phyloP scores from a whole-genome alignment of 2,329 filamentous ascomycete genomes.

The Dactylellina leptospora region DNA sequence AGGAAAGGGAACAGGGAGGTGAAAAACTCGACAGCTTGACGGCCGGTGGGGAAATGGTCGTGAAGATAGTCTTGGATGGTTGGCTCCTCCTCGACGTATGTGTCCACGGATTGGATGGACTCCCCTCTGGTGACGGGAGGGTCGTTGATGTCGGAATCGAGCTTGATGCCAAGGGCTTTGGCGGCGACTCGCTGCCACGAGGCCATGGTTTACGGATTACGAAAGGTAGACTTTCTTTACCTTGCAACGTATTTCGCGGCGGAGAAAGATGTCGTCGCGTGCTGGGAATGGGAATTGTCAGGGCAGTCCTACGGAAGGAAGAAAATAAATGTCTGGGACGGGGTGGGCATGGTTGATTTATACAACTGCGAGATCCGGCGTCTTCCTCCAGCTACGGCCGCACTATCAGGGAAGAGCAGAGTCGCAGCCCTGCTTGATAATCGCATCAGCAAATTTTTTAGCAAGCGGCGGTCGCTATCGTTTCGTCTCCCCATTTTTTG shows the following conservation, averaged over 20 bases:
- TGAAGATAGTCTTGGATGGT: slow-evolving; percentile 76
- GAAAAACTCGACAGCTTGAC: slow-evolving; percentile 70
- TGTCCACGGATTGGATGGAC: slow-evolving; percentile 67
- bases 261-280: no score
- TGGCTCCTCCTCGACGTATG: slow-evolving; percentile 84
- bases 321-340: no score
- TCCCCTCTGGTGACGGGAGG: slow-evolving; percentile 39
- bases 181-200: slow-evolving; percentile 36
- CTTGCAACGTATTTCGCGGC: no score
- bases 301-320: no score
- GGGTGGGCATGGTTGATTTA: no score
- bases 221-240: no score
- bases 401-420: not conserved
- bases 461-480: not conserved
- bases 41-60: slow-evolving; percentile 69
- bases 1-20: slow-evolving; percentile 76
- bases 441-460: not conserved
- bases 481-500: not conserved
- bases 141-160: slow-evolving; percentile 38
- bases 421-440: slow-evolving; percentile 16
- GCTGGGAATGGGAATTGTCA: slow-evolving; percentile 15
- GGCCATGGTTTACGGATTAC: no score
- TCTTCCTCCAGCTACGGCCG: no score
- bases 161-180: slow-evolving; percentile 52
- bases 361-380: slow-evolving; percentile 23